Conservation (phyloP, 1,139 yeast genomes). For the Suhomyces wounanorum region DNA sequence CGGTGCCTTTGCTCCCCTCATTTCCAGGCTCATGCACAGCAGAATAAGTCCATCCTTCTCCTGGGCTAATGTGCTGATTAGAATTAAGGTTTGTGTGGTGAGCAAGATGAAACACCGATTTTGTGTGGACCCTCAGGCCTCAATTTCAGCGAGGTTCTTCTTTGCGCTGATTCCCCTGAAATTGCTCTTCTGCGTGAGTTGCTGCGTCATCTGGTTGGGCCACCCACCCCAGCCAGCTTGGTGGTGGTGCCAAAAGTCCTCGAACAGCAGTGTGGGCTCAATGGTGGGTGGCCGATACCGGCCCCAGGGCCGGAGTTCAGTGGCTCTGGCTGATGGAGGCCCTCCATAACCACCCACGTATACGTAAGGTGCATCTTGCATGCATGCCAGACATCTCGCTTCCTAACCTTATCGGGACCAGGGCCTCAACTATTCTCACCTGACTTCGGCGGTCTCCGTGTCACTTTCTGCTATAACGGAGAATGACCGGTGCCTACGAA, state of each 20-base stretch:
- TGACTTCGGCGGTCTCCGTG: not conserved
- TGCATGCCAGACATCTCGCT: not conserved
- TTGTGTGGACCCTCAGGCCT: not conserved
- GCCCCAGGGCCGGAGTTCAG: not conserved
- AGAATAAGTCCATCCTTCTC: not conserved
- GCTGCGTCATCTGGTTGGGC: not conserved
- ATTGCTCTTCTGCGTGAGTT: not conserved
- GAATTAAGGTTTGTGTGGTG: not conserved
- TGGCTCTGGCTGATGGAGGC: too few species aligned
- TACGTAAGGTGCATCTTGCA: not conserved
- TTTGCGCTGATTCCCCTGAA: not conserved
- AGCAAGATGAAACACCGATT: not conserved
- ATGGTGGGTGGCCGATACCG: too few species aligned
- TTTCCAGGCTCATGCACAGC: not conserved
- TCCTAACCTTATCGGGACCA: not conserved
- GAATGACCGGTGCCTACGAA: too few species aligned
- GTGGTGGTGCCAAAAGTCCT: too few species aligned
- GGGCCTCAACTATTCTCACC: not conserved
- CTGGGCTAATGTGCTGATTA: not conserved
- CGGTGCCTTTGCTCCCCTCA: not conserved
- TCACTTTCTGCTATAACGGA: not conserved
- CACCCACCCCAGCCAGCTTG: too few species aligned
- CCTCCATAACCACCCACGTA: too few species aligned
- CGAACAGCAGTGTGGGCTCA: too few species aligned
- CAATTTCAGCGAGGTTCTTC: not conserved